Evolutionary conservation across 495 filamentous ascomycete species (phyloP).

Genomic region (Xanthoparmelia taractica): DNA sequence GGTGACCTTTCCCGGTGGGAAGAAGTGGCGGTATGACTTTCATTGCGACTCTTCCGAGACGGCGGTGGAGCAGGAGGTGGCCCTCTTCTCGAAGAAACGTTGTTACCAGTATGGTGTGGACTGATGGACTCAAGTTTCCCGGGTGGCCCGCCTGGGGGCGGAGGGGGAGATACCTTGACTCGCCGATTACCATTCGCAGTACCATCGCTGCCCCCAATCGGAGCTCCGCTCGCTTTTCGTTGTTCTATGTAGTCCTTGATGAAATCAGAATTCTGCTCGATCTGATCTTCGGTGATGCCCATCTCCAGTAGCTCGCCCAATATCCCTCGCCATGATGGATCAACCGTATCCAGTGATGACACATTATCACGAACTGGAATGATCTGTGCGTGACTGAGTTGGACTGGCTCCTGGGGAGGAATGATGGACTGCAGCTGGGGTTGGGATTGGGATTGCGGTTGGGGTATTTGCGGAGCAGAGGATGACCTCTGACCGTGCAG

Average conservation of each 20-base stretch:
- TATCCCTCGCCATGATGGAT: slow-evolving; percentile 77
- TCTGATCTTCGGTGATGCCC: slow-evolving; percentile 89
- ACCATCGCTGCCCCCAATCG: slow-evolving; percentile 24
- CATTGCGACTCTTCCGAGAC: slow-evolving; percentile 51
- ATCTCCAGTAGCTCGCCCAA: slow-evolving; percentile 74
- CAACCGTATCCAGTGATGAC: slow-evolving; percentile 68
- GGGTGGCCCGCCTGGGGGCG: slow-evolving; percentile 48
- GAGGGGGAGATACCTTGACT: slow-evolving; percentile 49
- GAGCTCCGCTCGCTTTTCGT: slow-evolving; percentile 53
- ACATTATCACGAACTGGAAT: slow-evolving; percentile 38
- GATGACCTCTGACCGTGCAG: slow-evolving; percentile 61
- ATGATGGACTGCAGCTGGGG: slow-evolving; percentile 38
- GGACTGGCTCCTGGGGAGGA: slow-evolving; percentile 23
- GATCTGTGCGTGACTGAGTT: slow-evolving; percentile 23
- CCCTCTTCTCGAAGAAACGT: slow-evolving; percentile 55
- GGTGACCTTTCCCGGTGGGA: slow-evolving; percentile 51
- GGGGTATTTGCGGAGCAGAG: slow-evolving; percentile 44
- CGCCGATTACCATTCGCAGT: slow-evolving; percentile 33
- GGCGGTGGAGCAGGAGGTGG: slow-evolving; percentile 81
- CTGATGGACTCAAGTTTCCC: slow-evolving; percentile 44
- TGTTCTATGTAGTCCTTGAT: slow-evolving; percentile 86
- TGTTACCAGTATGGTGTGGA: slow-evolving; percentile 60
- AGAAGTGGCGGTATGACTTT: slow-evolving; percentile 38
- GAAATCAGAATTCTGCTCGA: slow-evolving; percentile 86
- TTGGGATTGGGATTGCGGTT: slow-evolving; percentile 45